Percentiles rank a stretch among this genome's conserved stretches.
Evolutionary conservation across 148 eudicot species (phyloP).

Genomic region (Amaranthus hypochondriacus): DNA sequence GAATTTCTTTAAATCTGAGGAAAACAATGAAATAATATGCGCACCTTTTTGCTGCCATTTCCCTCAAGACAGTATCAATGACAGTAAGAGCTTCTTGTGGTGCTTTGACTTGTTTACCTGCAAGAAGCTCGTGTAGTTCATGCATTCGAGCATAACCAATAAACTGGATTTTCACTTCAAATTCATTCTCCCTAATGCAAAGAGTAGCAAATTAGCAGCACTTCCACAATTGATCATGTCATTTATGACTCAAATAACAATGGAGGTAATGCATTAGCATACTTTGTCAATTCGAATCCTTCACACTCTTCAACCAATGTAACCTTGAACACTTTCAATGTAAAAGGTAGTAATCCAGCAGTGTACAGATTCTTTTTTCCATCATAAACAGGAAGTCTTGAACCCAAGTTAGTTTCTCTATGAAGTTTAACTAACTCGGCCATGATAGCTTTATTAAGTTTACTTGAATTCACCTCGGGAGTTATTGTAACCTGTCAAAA

Average conservation of each 20-base stretch:
- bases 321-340: constrained; percentile 42
- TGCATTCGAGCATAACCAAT: constrained; percentile 52
- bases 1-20: background rate
- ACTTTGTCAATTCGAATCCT: constrained; percentile 40
- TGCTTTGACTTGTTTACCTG: constrained; percentile 55
- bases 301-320: constrained; percentile 42
- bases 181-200: constrained; percentile 43
- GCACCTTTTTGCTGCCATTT: constrained; percentile 58
- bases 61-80: constrained; percentile 61
- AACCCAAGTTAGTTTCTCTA: constrained; percentile 52
- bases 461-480: constrained; percentile 52
- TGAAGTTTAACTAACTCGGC: constrained; percentile 51
- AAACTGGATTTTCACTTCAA: constrained; percentile 56
- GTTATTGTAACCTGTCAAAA: constrained; percentile 47
- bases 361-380: constrained; percentile 55
- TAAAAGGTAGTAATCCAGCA: constrained; percentile 58
- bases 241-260: background rate
- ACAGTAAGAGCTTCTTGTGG: constrained; percentile 60
- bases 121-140: constrained; percentile 48
- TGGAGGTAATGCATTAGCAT: constrained; percentile 8
- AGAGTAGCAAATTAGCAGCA: background rate
- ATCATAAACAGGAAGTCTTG: constrained; percentile 61
- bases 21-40: background rate
- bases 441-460: constrained; percentile 55
- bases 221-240: background rate